Percentiles rank a stretch among this genome's conserved stretches.
Evolutionary conservation across 1,284 basidiomycete species (phyloP).

Genomic region (Moesziomyces globuligerus): DNA sequence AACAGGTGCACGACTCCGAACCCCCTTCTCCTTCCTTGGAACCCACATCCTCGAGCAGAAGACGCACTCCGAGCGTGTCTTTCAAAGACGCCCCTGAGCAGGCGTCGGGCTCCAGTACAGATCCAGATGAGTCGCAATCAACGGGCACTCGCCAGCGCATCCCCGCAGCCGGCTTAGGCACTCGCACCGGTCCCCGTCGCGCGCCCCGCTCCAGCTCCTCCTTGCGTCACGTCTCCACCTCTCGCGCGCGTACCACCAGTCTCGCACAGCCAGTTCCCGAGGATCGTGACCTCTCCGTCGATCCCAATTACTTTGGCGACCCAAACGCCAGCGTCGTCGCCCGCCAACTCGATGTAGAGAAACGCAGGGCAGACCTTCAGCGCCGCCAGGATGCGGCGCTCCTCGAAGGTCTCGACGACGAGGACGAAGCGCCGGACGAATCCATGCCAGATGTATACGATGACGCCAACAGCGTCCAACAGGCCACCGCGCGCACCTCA

Average conservation of each 20-base stretch:
- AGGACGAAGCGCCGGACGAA: conserved; percentile 12
- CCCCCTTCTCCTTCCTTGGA: neutral
- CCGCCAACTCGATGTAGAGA: conserved; percentile 44
- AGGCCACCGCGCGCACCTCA: conserved; percentile 11
- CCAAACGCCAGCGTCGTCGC: conserved; percentile 37
- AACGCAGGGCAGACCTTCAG: conserved; percentile 32
- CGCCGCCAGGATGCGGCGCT: conserved; percentile 34
- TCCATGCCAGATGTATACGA: neutral
- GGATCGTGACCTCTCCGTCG: conserved; percentile 33
- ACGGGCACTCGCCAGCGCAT: conserved; percentile 15
- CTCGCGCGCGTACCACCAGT: conserved; percentile 32
- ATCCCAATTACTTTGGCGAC: conserved; percentile 23
- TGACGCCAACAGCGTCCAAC: conserved; percentile 16
- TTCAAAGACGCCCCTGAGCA: conserved; percentile 8
- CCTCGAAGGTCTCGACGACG: conserved; percentile 31
- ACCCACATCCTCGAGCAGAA: neutral
- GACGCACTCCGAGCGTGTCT: conserved; percentile 16
- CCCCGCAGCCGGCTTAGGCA: conserved; percentile 54
- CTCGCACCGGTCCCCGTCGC: conserved; percentile 52
- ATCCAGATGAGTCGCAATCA: neutral
- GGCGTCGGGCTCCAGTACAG: neutral
- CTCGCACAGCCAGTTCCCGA: conserved; percentile 49
- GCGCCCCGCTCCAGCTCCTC: conserved; percentile 53
- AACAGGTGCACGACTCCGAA: conserved; percentile 3
- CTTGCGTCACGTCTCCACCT: conserved; percentile 50